Base-by-base conservation (phyloP, 345 rosid genomes). In the Pistacia atlantica region DNA sequence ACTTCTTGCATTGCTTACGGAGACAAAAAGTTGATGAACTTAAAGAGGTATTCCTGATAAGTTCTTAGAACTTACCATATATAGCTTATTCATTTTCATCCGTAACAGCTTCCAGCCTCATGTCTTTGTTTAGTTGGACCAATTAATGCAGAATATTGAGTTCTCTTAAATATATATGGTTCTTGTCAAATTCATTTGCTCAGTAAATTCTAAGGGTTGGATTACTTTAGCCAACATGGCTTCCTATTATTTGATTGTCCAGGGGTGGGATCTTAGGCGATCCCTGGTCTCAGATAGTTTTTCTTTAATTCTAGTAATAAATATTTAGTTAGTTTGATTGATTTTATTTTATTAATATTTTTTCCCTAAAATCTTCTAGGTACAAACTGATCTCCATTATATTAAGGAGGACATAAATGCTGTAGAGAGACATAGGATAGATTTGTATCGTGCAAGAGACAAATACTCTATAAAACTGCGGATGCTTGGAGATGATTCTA, bases 21-120 rank as follows among this genome's bases (percentile, higher is more conserved):
- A 96, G 92, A 90, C 97, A 92, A 81, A 93, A 92, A 83, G 94
- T 86, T 75, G 98, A 92, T 74, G 98, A 96, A 82, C 80, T 96
- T 60, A 88, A 84, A 73, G 98, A 73, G 98, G 99, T 96, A 75
- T 64, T 76, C 49, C 38, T 33, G 37, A 25, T 57, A 54, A 35
- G n/a, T 35, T 63, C 46, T 42, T 33, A 48, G 48, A 62, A 37
- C 37, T 57, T 25, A 14, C 38, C 60, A 61, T 59, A 37, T 28
- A 18, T 73, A 20, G 57, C 71, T 22, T 66, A 11, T 13, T 51
- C 62, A 20, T 42, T 70, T 37, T 25, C 45, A 3, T 74, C 63
- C 14, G 11, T 62, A 25, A 72, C 61, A 57, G 68, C 45, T 67
- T 59, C 51, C 31, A 5, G 51, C 58, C 37, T 12, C 46, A 16